Evolutionary conservation across 75 land plant genomes (phyloP).

Genomic region (Ceratopteris richardii): DNA sequence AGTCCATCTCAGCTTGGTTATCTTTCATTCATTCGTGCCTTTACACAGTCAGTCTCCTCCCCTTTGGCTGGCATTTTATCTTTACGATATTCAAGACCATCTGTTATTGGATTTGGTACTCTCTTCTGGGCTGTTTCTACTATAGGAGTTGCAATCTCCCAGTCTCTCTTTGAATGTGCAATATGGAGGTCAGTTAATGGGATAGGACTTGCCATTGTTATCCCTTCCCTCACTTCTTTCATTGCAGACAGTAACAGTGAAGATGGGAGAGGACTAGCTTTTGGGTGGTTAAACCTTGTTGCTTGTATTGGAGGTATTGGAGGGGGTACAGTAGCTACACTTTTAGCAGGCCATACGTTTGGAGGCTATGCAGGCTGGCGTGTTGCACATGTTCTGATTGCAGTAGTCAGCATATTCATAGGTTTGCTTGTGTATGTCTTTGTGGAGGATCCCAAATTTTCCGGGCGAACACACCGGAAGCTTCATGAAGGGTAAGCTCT

Average conservation of each 20-base stretch:
- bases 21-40: slow-evolving; percentile 81
- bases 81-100: slow-evolving; percentile 72
- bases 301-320: slow-evolving; percentile 87
- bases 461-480: slow-evolving; percentile 3
- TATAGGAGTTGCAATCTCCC: slow-evolving; percentile 79
- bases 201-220: slow-evolving; percentile 94
- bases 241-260: slow-evolving; percentile 87
- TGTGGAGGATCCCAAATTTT: slow-evolving; percentile 71
- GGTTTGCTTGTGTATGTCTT: slow-evolving; percentile 65
- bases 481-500: slow-evolving; percentile 27
- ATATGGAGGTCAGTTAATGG: slow-evolving; percentile 93
- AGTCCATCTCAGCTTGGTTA: slow-evolving; percentile 91
- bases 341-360: slow-evolving; percentile 73
- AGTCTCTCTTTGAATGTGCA: slow-evolving; percentile 57
- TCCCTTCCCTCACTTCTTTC: slow-evolving; percentile 91
- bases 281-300: slow-evolving; percentile 78
- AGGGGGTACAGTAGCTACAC: slow-evolving; percentile 79
- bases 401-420: slow-evolving; percentile 56
- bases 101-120: slow-evolving; percentile 85
- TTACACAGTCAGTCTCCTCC: slow-evolving; percentile 80
- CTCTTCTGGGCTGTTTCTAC: slow-evolving; percentile 93
- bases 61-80: slow-evolving; percentile 90
- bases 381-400: slow-evolving; percentile 77
- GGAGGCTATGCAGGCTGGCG: slow-evolving; percentile 93
- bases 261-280: slow-evolving; percentile 73